Percentiles rank a stretch among this genome's conserved stretches.
These are phyloP conservation scores for Monosporascus sp. DNA, from an alignment of 2,329 filamentous ascomycete species.

Conservation along the genomic window DNA sequence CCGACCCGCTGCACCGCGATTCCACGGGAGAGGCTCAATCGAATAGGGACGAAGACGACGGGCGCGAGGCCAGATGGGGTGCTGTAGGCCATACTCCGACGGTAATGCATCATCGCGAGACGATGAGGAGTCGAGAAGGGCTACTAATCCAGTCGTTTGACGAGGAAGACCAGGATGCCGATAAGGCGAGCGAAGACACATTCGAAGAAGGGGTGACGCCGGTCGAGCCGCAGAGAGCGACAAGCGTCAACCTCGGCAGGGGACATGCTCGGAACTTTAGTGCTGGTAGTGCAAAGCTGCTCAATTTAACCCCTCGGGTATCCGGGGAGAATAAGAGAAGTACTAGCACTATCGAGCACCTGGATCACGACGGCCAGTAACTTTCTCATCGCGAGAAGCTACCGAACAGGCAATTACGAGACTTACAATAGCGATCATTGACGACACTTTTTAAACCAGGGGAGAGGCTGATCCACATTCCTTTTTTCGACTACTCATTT, in stretches of 20 bases:
- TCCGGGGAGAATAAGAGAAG: constrained; percentile 47
- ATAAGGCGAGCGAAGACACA: constrained; percentile 25
- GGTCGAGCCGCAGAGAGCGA: constrained; percentile 55
- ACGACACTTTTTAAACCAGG: constrained; percentile 7
- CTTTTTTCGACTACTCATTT: constrained; percentile 22
- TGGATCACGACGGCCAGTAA: constrained; percentile 18
- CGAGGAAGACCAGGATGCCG: constrained; percentile 28
- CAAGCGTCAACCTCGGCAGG: constrained; percentile 62
- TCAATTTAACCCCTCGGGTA: constrained; percentile 57
- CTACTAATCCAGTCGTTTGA: constrained; percentile 38
- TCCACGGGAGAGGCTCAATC: constrained; percentile 47
- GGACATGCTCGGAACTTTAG: constrained; percentile 67
- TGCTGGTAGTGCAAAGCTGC: constrained; percentile 69
- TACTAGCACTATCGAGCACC: constrained; percentile 22
- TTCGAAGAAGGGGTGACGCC: constrained; percentile 22
- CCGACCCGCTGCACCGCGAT: constrained; percentile 28
- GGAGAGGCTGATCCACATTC: constrained; percentile 18
- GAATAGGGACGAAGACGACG: constrained; percentile 54
- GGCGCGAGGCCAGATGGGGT: constrained; percentile 47
- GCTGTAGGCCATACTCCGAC: constrained; percentile 45
- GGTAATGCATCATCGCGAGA: constrained; percentile 42
- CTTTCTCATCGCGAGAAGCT: not conserved
- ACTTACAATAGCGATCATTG: constrained; percentile 1
- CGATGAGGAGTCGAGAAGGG: constrained; percentile 49
- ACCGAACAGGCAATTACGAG: not conserved